phyloP scores from a whole-genome alignment of 2,329 filamentous ascomycete genomes.

The Macroventuria anomochaeta region DNA sequence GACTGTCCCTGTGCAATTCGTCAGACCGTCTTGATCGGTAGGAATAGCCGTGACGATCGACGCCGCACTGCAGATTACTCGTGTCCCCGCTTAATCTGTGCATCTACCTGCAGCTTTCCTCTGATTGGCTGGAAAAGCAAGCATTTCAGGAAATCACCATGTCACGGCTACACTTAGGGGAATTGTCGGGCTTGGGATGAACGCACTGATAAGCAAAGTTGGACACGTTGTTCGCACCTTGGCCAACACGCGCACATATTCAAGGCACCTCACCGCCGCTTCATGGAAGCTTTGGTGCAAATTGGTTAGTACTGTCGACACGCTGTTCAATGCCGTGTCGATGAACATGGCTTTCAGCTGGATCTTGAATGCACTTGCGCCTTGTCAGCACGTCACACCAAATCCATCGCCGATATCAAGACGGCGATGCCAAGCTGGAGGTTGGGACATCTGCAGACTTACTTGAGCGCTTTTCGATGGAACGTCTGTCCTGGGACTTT shows the following conservation, averaged over 20 bases:
- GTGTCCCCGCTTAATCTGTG: slow-evolving; percentile 22
- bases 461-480: slow-evolving; percentile 75
- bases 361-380: slow-evolving; percentile 71
- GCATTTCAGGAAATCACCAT: slow-evolving; percentile 18
- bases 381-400: slow-evolving; percentile 13
- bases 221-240: slow-evolving; percentile 62
- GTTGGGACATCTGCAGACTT: slow-evolving; percentile 48
- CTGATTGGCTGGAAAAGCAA: slow-evolving; percentile 22
- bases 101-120: slow-evolving; percentile 9
- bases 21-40: slow-evolving; percentile 25
- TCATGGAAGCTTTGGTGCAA: slow-evolving; percentile 77
- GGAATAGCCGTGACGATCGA: slow-evolving; percentile 22
- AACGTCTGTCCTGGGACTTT: slow-evolving; percentile 78
- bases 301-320: slow-evolving; percentile 72
- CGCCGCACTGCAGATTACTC: slow-evolving; percentile 22
- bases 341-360: slow-evolving; percentile 85
- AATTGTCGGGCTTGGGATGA: slow-evolving; percentile 1
- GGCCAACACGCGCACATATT: slow-evolving; percentile 67
- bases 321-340: slow-evolving; percentile 78
- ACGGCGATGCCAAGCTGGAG: neutral
- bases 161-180: slow-evolving; percentile 14
- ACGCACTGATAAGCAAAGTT: slow-evolving; percentile 66
- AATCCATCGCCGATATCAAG: neutral
- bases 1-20: slow-evolving; percentile 63
- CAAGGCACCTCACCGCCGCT: slow-evolving; percentile 75